phyloP scores from a whole-genome alignment of 352 stramenopile species.

The Pythium chondricola region DNA sequence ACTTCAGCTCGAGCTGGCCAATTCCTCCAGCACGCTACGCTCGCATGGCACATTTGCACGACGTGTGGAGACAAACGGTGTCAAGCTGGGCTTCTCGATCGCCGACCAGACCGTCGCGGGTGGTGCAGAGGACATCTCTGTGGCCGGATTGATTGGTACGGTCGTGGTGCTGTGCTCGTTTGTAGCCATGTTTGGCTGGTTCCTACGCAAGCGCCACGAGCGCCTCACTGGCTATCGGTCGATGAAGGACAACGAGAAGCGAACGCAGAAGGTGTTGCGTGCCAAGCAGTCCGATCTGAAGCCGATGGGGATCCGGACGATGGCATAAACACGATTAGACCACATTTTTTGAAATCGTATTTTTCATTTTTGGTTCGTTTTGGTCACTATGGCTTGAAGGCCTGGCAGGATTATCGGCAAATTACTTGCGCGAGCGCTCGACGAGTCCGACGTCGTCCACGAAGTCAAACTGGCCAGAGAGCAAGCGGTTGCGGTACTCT shows the following conservation, averaged over 20 bases:
- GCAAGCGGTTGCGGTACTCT: constrained; percentile 71
- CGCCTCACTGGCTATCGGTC: constrained; percentile 20
- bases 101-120: constrained; percentile 53
- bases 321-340: constrained; percentile 20
- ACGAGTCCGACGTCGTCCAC: constrained; percentile 79
- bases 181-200: constrained; percentile 53
- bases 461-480: constrained; percentile 78
- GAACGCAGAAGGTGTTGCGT: constrained; percentile 14
- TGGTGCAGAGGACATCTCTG: constrained; percentile 60
- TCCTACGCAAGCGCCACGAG: constrained; percentile 47
- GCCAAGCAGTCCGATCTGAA: constrained; percentile 35
- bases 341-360: constrained; percentile 1
- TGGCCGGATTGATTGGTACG: constrained; percentile 51
- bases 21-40: constrained; percentile 51
- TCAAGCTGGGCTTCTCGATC: constrained; percentile 66
- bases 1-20: constrained; percentile 44
- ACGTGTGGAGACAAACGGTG: constrained; percentile 44
- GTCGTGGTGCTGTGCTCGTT: constrained; percentile 52
- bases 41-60: constrained; percentile 63
- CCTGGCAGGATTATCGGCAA: no score
- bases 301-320: constrained; percentile 62
- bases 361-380: constrained; percentile 8
- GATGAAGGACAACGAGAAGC: constrained; percentile 5
- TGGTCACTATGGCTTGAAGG: not conserved
- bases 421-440: constrained; percentile 67